These are phyloP conservation scores for Phellopilus nigrolimitatus DNA, from an alignment of 1,284 basidiomycete species.

Conservation along the genomic window DNA sequence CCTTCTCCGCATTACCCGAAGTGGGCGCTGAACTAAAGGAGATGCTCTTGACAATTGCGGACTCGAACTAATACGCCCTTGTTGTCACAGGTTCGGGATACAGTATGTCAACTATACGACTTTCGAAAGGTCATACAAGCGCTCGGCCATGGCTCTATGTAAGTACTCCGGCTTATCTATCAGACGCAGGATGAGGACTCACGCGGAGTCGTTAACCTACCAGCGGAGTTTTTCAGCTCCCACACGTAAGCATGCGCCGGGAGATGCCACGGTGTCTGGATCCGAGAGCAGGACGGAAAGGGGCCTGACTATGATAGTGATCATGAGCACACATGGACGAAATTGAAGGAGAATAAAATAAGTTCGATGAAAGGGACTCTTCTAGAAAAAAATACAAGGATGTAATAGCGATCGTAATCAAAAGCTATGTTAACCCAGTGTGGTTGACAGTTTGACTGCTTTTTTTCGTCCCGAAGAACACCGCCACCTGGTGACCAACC, in stretches of 20 bases:
- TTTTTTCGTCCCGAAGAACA: not conserved
- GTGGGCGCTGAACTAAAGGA: no score
- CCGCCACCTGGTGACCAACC: not conserved
- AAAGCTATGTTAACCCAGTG: not conserved
- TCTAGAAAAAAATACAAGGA: not conserved
- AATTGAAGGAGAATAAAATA: no score
- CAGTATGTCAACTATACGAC: conserved; percentile 47
- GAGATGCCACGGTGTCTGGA: not conserved
- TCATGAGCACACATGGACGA: no score
- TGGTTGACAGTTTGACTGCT: no score
- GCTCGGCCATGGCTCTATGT: conserved; percentile 43
- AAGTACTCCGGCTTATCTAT: conserved; percentile 21
- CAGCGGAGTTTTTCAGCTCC: conserved; percentile 32
- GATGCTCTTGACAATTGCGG: not conserved
- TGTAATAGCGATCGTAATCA: not conserved
- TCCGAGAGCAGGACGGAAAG: no score
- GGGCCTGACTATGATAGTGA: no score
- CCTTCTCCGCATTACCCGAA: no score
- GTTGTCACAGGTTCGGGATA: conserved; percentile 38
- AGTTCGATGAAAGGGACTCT: no score
- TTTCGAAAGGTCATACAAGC: conserved; percentile 41
- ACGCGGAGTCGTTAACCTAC: not conserved
- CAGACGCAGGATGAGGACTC: not conserved
- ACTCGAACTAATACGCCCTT: conserved; percentile 18
- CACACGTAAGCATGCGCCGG: not conserved